Evolutionary conservation across 1,284 basidiomycete genomes (phyloP).

Genomic region (Trametes versicolor): DNA sequence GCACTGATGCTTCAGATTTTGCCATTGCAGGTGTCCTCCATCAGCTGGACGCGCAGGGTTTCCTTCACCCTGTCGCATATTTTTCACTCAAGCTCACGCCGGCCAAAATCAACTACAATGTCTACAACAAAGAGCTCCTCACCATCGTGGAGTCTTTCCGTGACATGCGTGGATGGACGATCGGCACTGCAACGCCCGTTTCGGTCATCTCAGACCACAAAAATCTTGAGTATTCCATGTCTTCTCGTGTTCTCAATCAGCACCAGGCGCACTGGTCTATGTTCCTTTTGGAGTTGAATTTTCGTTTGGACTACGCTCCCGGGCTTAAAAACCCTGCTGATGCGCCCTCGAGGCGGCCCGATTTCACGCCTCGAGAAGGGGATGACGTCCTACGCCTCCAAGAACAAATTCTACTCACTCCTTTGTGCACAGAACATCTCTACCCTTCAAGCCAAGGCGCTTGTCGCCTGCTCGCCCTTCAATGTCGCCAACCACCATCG

Average conservation of each 20-base stretch:
- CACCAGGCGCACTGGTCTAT: conserved; percentile 53
- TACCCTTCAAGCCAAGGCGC: conserved; percentile 3
- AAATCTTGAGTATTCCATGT: conserved; percentile 50
- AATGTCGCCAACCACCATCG: conserved; percentile 4
- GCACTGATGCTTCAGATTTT: conserved; percentile 39
- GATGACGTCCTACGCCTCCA: conserved; percentile 33
- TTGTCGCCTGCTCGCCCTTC: conserved; percentile 20
- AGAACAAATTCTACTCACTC: conserved; percentile 31
- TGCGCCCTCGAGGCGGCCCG: conserved; percentile 42
- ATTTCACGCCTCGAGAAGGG: conserved; percentile 48
- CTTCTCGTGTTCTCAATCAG: conserved; percentile 45
- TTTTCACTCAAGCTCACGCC: conserved; percentile 43
- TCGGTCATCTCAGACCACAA: conserved; percentile 47
- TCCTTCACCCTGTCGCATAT: conserved; percentile 46
- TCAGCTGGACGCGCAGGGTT: conserved; percentile 39
- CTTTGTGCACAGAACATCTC: conserved; percentile 38
- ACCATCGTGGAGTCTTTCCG: conserved; percentile 47
- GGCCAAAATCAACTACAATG: conserved; percentile 48
- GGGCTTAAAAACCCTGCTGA: conserved; percentile 48
- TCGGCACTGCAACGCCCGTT: conserved; percentile 39
- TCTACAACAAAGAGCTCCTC: conserved; percentile 52
- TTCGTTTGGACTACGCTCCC: conserved; percentile 46
- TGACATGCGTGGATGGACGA: conserved; percentile 45
- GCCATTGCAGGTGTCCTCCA: conserved; percentile 42
- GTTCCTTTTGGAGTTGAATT: conserved; percentile 51